Percentiles rank a stretch among this genome's conserved stretches.
These are phyloP conservation scores for Acorus gramineus DNA, from an alignment of 106 monocot genomes.

Conservation along the genomic window DNA sequence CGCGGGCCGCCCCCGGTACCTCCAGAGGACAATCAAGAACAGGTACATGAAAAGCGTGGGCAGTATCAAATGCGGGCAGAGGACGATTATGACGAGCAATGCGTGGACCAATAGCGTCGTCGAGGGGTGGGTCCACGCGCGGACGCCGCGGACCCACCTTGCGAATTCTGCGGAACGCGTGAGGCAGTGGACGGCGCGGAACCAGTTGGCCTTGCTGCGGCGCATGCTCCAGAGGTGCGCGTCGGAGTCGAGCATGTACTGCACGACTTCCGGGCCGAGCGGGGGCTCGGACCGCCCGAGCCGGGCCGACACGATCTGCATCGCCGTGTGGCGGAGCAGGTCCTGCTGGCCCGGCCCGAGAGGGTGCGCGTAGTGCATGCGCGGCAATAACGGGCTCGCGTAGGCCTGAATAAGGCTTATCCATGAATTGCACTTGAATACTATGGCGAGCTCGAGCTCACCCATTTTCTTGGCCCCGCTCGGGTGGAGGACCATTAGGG, in stretches of 20 bases:
- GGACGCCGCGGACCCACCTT: conserved; percentile 50
- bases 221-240: conserved; percentile 80
- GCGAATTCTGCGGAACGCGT: conserved; percentile 29
- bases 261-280: conserved; percentile 71
- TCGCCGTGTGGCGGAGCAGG: conserved; percentile 73
- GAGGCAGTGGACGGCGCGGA: conserved; percentile 54
- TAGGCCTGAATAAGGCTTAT: conserved; percentile 66
- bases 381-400: conserved; percentile 60
- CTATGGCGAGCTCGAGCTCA: conserved; percentile 73
- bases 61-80: too few relatives aligned
- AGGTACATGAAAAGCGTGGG: too few relatives aligned
- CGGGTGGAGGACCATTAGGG: conserved; percentile 57
- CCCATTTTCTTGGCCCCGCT: conserved; percentile 81
- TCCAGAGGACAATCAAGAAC: conserved; percentile 39
- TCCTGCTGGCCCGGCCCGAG: conserved; percentile 75
- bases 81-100: conserved; percentile 22
- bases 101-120: conserved; percentile 66
- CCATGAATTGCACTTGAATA: conserved; percentile 70
- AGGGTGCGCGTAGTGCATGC: conserved; percentile 86
- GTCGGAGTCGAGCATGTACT: conserved; percentile 71
- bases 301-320: conserved; percentile 58
- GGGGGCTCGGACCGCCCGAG: conserved; percentile 86
- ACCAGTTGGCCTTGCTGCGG: conserved; percentile 82
- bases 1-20: conserved; percentile 50
- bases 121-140: conserved; percentile 52